phyloP scores from a whole-genome alignment of 768 basidiomycete species.

The Pleurotus platypus region DNA sequence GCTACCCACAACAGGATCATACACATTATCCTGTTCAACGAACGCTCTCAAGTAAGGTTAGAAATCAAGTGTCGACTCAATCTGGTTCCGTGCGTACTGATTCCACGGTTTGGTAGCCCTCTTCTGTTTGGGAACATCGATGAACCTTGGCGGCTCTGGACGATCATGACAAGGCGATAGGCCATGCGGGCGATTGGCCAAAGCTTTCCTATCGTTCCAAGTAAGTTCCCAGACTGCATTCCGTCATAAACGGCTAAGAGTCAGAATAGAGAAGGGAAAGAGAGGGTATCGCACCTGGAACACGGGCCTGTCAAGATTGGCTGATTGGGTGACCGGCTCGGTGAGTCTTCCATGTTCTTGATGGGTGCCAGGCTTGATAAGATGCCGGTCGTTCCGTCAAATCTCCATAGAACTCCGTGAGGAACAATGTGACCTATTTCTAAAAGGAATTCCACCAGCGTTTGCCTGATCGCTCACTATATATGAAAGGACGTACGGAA shows the following conservation, averaged over 20 bases:
- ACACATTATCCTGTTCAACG: background rate
- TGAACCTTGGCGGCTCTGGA: background rate
- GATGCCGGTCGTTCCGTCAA: slow-evolving; percentile 5
- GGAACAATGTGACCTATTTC: background rate
- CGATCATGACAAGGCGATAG: slow-evolving; percentile 2
- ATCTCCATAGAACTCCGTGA: slow-evolving; percentile 3
- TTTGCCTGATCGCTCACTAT: too few relatives aligned
- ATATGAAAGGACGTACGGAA: too few relatives aligned
- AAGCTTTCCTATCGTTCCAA: background rate
- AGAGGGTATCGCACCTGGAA: background rate
- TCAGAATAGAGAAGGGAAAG: background rate
- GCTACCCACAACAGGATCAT: background rate
- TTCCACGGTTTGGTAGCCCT: background rate
- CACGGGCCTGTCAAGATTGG: background rate
- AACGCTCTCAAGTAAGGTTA: background rate
- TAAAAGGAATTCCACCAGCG: background rate
- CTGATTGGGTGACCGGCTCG: background rate
- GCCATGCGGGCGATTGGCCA: slow-evolving; percentile 1
- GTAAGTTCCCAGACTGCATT: background rate
- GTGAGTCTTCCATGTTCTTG: background rate
- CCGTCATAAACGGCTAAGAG: background rate
- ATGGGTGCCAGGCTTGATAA: background rate
- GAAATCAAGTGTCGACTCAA: background rate
- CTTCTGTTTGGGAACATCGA: background rate
- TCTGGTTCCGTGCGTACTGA: background rate